A percentile compares a stretch with the other conserved stretches of the same genome.
Evolutionary conservation across 2,329 filamentous ascomycete genomes (phyloP).

Genomic region (Aphanocladium album): DNA sequence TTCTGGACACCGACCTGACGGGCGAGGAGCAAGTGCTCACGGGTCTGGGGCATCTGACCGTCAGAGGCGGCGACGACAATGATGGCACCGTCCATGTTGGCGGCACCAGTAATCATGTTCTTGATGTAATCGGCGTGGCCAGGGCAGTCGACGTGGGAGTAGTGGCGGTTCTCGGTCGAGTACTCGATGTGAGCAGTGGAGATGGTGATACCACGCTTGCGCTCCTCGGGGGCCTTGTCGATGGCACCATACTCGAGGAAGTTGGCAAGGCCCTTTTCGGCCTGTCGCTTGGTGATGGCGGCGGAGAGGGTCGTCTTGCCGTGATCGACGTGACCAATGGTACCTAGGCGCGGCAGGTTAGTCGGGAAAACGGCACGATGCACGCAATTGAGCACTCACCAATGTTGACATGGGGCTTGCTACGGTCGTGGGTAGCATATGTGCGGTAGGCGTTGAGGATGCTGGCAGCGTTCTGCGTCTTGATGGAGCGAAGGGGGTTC

Average conservation of each 20-base stretch:
- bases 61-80: conserved; percentile 98
- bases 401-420: conserved; percentile 98
- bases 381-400: conserved; percentile 46
- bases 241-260: conserved; percentile 98
- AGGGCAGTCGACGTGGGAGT: conserved; percentile 99
- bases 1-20: conserved; percentile 97
- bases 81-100: conserved; percentile 98
- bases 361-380: not conserved
- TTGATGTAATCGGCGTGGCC: conserved; percentile 99
- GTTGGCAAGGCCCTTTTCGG: conserved; percentile 86
- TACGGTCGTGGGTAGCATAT: conserved; percentile 74
- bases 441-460: conserved; percentile 61
- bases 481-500: conserved; percentile 72
- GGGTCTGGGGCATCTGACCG: conserved; percentile 99
- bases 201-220: conserved; percentile 99
- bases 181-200: conserved; percentile 99
- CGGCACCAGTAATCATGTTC: conserved; percentile 99
- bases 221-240: conserved; percentile 98
- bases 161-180: conserved; percentile 87
- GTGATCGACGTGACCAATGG: conserved; percentile 99
- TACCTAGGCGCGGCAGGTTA: conserved; percentile 51
- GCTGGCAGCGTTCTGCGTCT: conserved; percentile 56
- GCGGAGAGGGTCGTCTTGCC: conserved; percentile 99
- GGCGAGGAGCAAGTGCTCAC: conserved; percentile 95
- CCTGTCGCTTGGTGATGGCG: conserved; percentile 96